A percentile compares a stretch with the other conserved stretches of the same genome.
Evolutionary conservation across 768 basidiomycete genomes (phyloP).

Genomic region (Tylopilus vinaceipallidus): DNA sequence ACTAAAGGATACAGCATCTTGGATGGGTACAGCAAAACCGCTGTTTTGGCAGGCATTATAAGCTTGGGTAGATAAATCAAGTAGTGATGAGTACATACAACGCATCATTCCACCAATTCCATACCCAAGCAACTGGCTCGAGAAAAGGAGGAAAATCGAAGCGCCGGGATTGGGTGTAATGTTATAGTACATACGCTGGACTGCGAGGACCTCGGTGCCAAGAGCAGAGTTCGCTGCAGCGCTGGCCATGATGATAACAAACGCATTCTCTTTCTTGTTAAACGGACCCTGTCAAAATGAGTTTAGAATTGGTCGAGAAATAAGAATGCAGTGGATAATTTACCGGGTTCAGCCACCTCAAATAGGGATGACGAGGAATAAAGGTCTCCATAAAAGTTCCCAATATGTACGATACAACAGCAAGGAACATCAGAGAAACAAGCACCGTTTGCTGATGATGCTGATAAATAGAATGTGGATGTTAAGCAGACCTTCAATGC

Average conservation of each 20-base stretch:
- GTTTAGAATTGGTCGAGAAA: not conserved
- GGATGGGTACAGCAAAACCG: slow-evolving; percentile 40
- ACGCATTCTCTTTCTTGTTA: slow-evolving; percentile 60
- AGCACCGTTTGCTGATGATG: slow-evolving; percentile 46
- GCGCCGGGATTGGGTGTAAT: slow-evolving; percentile 46
- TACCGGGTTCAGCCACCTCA: slow-evolving; percentile 53
- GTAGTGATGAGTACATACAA: slow-evolving; percentile 27
- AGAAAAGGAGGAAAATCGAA: slow-evolving; percentile 46
- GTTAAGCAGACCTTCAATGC: not conserved
- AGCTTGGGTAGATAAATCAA: not conserved
- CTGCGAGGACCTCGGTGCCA: slow-evolving; percentile 54
- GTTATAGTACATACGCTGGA: slow-evolving; percentile 53
- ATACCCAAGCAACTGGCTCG: slow-evolving; percentile 42
- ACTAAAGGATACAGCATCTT: slow-evolving; percentile 43
- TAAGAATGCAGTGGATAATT: not conserved
- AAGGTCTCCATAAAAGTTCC: slow-evolving; percentile 46
- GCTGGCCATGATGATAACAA: slow-evolving; percentile 55
- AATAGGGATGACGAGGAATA: slow-evolving; percentile 42
- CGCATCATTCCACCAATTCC: slow-evolving; percentile 55
- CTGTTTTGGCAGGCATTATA: slow-evolving; percentile 1
- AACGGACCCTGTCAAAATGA: slow-evolving; percentile 43
- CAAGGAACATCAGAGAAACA: slow-evolving; percentile 55
- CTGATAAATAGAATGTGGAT: not conserved
- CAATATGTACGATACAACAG: slow-evolving; percentile 49
- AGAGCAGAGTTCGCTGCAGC: slow-evolving; percentile 55